Evolutionary conservation across 495 filamentous ascomycete species (phyloP).

Genomic region (Bacidia gigantensis): DNA sequence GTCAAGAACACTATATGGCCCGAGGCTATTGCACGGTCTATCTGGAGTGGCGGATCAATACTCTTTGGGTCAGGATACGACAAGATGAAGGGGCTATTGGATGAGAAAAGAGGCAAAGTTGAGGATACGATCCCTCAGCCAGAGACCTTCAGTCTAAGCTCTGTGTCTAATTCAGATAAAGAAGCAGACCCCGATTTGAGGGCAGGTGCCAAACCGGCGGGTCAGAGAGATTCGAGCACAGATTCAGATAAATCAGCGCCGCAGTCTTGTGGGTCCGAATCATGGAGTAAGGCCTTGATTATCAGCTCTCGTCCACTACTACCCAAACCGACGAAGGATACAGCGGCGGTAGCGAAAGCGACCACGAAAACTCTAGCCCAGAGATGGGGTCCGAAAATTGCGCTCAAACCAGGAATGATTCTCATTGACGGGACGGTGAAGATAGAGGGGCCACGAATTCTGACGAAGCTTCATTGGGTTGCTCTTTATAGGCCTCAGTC

Average conservation of each 20-base stretch:
- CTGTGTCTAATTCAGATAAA: neutral
- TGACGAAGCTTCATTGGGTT: neutral
- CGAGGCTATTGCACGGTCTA: constrained; percentile 23
- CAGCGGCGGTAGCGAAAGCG: neutral
- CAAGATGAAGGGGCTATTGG: constrained; percentile 17
- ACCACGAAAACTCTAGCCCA: neutral
- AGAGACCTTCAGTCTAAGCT: neutral
- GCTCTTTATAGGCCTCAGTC: neutral
- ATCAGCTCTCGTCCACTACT: neutral
- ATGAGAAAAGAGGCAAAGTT: neutral
- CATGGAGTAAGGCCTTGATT: neutral
- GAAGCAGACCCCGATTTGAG: neutral
- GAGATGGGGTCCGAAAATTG: neutral
- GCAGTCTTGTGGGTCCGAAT: neutral
- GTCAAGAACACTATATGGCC: constrained; percentile 30
- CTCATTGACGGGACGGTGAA: neutral
- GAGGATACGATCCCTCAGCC: neutral
- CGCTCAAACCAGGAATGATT: neutral
- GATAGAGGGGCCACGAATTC: neutral
- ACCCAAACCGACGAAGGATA: neutral
- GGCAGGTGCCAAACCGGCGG: neutral
- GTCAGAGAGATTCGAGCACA: neutral
- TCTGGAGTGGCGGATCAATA: constrained; percentile 23
- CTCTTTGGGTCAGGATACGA: constrained; percentile 18
- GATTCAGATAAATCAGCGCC: neutral